Evolutionary conservation across 1,284 basidiomycete genomes (phyloP).

Genomic region (Malassezia cuniculi): DNA sequence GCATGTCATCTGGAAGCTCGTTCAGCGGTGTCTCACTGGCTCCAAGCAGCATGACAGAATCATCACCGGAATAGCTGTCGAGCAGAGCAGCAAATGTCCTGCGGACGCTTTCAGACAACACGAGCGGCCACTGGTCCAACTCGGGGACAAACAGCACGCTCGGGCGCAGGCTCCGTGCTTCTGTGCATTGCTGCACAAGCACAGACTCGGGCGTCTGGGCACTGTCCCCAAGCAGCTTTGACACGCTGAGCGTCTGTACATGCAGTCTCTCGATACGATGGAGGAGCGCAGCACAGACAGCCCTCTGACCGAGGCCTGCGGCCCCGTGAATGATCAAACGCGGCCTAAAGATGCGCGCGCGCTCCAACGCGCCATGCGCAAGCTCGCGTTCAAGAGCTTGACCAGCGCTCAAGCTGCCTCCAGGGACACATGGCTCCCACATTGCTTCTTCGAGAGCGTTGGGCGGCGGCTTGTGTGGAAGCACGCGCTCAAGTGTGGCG

Average conservation of each 20-base stretch:
- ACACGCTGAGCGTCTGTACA: slow-evolving; percentile 82
- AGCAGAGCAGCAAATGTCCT: slow-evolving; percentile 79
- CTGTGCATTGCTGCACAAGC: slow-evolving; percentile 89
- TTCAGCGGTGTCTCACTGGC: slow-evolving; percentile 65
- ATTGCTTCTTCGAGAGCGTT: slow-evolving; percentile 76
- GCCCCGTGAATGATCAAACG: slow-evolving; percentile 72
- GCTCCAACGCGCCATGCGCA: slow-evolving; percentile 64
- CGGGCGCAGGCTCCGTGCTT: slow-evolving; percentile 93
- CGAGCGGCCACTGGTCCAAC: slow-evolving; percentile 68
- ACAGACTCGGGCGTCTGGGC: slow-evolving; percentile 77
- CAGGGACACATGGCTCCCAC: slow-evolving; percentile 50
- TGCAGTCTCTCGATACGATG: slow-evolving; percentile 93
- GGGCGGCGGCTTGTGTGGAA: slow-evolving; percentile 45
- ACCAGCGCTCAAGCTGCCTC: slow-evolving; percentile 15
- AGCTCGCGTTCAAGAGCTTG: slow-evolving; percentile 39
- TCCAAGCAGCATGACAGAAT: slow-evolving; percentile 79
- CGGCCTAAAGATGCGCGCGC: slow-evolving; percentile 76
- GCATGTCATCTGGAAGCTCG: slow-evolving; percentile 68
- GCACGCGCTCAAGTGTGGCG: slow-evolving; percentile 51
- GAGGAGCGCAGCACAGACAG: slow-evolving; percentile 75
- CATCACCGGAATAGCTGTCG: slow-evolving; percentile 73
- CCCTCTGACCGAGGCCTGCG: slow-evolving; percentile 75
- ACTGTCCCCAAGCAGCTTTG: slow-evolving; percentile 75
- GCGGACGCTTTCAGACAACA: slow-evolving; percentile 70
- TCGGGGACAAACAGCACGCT: slow-evolving; percentile 90